Conservation (phyloP, 768 basidiomycete genomes). For the Dacryopinax spathularia region DNA sequence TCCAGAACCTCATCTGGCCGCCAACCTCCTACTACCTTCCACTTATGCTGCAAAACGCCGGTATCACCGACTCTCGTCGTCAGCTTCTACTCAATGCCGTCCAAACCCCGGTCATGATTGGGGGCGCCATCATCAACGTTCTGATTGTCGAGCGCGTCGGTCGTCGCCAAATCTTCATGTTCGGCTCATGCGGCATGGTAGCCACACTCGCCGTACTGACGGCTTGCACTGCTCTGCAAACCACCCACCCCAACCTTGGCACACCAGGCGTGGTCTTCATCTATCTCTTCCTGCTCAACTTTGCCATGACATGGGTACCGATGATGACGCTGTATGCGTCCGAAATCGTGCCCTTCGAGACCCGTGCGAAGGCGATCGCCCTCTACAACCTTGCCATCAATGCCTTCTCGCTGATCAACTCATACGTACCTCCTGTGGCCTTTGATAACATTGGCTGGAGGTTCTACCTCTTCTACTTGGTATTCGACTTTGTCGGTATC, state of each 20-base stretch:
- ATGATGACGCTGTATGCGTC: conserved; percentile 19
- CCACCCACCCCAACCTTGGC: conserved; percentile 19
- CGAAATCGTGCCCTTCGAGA: conserved; percentile 17
- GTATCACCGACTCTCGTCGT: conserved; percentile 22
- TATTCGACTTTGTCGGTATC: conserved; percentile 17
- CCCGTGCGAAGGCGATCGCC: conserved; percentile 19
- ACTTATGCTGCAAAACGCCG: conserved; percentile 24
- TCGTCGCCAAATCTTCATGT: conserved; percentile 23
- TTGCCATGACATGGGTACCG: conserved; percentile 22
- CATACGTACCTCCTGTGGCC: conserved; percentile 15
- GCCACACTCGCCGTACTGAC: conserved; percentile 23
- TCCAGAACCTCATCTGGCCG: conserved; percentile 17
- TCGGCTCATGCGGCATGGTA: conserved; percentile 19
- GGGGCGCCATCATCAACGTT: conserved; percentile 23
- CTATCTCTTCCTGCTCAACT: conserved; percentile 16
- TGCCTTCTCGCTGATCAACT: conserved; percentile 18
- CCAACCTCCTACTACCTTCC: conserved; percentile 23
- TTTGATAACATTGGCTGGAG: conserved; percentile 11
- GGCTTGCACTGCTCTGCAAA: conserved; percentile 22
- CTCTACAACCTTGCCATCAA: conserved; percentile 16
- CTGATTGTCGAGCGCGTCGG: conserved; percentile 25
- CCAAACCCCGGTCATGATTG: conserved; percentile 24
- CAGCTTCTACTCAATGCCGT: conserved; percentile 21
- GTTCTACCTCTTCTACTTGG: conserved; percentile 10
- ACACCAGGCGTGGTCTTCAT: conserved; percentile 22